Evolutionary conservation across 352 stramenopile species (phyloP), one percentile per base, ranked within the genome.

Genomic region (Peronospora farinosa): DNA sequence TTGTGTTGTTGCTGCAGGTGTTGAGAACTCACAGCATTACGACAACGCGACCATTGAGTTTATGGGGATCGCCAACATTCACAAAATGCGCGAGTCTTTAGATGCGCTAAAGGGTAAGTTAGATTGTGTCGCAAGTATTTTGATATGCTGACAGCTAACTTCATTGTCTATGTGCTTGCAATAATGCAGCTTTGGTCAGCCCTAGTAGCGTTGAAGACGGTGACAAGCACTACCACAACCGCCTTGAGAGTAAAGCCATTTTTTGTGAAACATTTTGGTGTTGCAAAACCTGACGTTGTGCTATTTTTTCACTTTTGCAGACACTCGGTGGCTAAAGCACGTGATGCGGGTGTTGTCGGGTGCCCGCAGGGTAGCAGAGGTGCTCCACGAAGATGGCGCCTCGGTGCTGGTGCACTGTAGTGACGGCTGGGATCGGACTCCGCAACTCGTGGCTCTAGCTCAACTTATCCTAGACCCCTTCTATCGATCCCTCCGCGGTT

Each of bases 1-100:
- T 32, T 45, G 13, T 32, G 5, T 37, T 60, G 8, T 64, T 16
- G 40, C 0, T 48, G n/a, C 54, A 86, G 90, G 95, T 41, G 95
- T 97, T 32, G 95, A 98, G 63, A 97, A 98, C 67, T 96, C 89
- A 12, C 90, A 95, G 57, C 86, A 98, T 63, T 99, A 99, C 65
- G 78, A 95, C 42, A 95, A 96, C 41, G 84, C 87, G 9, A 95
- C 86, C 2, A 86, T 99, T 39, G 90, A 97, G 47, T 99, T 98
- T 69, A 96, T 97, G 80, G 95, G 95, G 17, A 98, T 99, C 59
- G 92, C 88, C 12, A 99, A 99, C 65, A 99, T 99, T 57, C 96
- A 99, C 78, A 96, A 95, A 47, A 97, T 99, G 74, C 92, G 96
- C 41, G 90, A 98, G 59, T 94, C 89, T 0, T 80, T 98, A 51